phyloP scores from a whole-genome alignment of 768 basidiomycete species.

The Boletellus sp. region DNA sequence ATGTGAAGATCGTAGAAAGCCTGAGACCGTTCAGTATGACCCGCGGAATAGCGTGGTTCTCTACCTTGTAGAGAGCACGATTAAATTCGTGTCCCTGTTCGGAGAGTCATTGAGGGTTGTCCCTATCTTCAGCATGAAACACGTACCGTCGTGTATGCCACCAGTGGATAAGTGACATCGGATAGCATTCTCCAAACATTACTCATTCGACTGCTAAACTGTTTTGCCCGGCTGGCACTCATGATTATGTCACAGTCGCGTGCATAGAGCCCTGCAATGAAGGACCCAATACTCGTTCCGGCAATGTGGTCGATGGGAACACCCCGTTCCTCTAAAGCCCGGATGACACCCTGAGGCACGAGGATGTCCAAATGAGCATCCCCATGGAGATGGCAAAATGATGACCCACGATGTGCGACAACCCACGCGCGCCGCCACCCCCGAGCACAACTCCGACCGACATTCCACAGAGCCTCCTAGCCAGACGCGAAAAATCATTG shows the following conservation, averaged over 20 bases:
- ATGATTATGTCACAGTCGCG: constrained; percentile 90
- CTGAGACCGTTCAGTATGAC: constrained; percentile 33
- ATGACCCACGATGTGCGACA: constrained; percentile 60
- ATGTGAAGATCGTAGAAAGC: constrained; percentile 93
- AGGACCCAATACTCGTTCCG: constrained; percentile 90
- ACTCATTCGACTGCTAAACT: constrained; percentile 88
- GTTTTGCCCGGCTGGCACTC: constrained; percentile 80
- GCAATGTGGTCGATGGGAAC: constrained; percentile 94
- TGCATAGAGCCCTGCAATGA: constrained; percentile 94
- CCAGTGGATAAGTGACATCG: constrained; percentile 81
- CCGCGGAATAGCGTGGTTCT: not conserved
- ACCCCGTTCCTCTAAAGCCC: constrained; percentile 85
- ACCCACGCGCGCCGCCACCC: constrained; percentile 95
- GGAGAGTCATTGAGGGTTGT: constrained; percentile 4
- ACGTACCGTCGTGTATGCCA: constrained; percentile 70
- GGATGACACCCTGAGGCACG: constrained; percentile 72
- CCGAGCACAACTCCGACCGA: constrained; percentile 93
- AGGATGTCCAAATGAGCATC: constrained; percentile 4
- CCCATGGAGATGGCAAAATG: constrained; percentile 6
- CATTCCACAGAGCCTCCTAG: constrained; percentile 86
- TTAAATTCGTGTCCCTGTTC: constrained; percentile 90
- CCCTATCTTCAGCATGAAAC: not conserved
- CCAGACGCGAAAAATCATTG: constrained; percentile 90
- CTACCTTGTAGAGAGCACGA: constrained; percentile 86
- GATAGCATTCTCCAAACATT: constrained; percentile 92